Conservation (phyloP, 108 stramenopile genomes). For the Fragilariopsis cylindrus region DNA sequence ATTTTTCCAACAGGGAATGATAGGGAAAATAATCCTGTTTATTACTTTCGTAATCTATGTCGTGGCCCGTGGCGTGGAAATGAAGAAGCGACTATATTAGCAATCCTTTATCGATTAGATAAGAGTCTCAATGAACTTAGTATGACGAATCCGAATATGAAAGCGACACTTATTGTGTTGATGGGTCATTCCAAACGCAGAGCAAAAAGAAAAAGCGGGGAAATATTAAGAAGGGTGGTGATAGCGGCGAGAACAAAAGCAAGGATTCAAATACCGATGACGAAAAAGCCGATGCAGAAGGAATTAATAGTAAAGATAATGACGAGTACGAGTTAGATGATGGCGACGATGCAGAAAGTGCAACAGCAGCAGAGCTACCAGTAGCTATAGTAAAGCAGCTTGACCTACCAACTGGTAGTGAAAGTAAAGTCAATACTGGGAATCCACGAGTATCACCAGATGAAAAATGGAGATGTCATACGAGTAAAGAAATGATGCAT, state of each 20-base stretch:
- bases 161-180: slow-evolving; percentile 53
- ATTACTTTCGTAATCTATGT: slow-evolving; percentile 74
- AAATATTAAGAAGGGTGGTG: neutral
- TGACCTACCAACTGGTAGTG: neutral
- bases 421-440: neutral
- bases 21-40: slow-evolving; percentile 55
- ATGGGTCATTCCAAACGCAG: slow-evolving; percentile 38
- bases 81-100: slow-evolving; percentile 49
- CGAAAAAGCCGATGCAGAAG: slow-evolving; percentile 11
- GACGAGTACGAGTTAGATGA: slow-evolving; percentile 13
- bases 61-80: slow-evolving; percentile 65
- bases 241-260: neutral
- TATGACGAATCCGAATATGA: slow-evolving; percentile 29
- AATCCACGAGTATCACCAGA: slow-evolving; percentile 47
- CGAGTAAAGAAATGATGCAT: slow-evolving; percentile 42
- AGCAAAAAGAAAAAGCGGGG: slow-evolving; percentile 2
- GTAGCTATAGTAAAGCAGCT: neutral
- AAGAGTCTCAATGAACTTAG: slow-evolving; percentile 26
- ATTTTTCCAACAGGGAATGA: slow-evolving; percentile 77
- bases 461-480: slow-evolving; percentile 54
- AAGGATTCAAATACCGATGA: neutral
- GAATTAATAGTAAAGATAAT: slow-evolving; percentile 9
- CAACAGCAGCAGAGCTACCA: neutral
- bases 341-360: slow-evolving; percentile 7
- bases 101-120: slow-evolving; percentile 64